A percentile compares a stretch with the other conserved stretches of the same genome.
phyloP scores from a whole-genome alignment of 306 rosid genomes.

The Pyrus betulifolia region DNA sequence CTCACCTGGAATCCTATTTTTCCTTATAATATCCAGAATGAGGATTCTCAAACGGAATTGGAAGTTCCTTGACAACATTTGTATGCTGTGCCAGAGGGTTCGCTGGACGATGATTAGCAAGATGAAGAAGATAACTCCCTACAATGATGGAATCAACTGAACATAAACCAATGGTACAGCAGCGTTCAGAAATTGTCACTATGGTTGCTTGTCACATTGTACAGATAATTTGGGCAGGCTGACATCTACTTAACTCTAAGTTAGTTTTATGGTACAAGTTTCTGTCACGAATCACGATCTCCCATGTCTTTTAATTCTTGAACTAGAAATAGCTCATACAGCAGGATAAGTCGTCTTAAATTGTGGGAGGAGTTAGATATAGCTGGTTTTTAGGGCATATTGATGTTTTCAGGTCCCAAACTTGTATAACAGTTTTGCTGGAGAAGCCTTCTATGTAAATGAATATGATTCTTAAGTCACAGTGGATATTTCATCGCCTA shows the following conservation, averaged over 20 bases:
- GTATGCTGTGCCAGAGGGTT: background rate
- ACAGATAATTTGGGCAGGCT: background rate
- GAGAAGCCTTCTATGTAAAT: background rate
- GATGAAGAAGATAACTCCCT: slow-evolving; percentile 9
- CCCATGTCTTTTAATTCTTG: background rate
- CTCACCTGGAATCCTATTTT: slow-evolving; percentile 22
- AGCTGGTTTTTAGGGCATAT: background rate
- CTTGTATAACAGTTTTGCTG: background rate
- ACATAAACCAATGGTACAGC: background rate
- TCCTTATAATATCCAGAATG: slow-evolving; percentile 20
- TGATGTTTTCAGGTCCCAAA: background rate
- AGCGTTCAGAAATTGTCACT: background rate
- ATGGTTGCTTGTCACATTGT: background rate
- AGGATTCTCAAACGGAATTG: slow-evolving; percentile 20
- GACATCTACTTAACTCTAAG: background rate
- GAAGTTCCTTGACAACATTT: background rate
- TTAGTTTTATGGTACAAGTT: background rate
- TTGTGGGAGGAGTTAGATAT: background rate
- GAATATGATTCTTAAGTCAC: background rate
- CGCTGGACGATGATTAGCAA: background rate
- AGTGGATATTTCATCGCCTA: background rate
- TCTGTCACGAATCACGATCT: background rate
- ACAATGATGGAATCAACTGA: background rate
- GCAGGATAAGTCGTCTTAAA: background rate
- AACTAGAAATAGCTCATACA: background rate